phyloP scores from a whole-genome alignment of 495 filamentous ascomycete species.

The Trichoderma gamsii region DNA sequence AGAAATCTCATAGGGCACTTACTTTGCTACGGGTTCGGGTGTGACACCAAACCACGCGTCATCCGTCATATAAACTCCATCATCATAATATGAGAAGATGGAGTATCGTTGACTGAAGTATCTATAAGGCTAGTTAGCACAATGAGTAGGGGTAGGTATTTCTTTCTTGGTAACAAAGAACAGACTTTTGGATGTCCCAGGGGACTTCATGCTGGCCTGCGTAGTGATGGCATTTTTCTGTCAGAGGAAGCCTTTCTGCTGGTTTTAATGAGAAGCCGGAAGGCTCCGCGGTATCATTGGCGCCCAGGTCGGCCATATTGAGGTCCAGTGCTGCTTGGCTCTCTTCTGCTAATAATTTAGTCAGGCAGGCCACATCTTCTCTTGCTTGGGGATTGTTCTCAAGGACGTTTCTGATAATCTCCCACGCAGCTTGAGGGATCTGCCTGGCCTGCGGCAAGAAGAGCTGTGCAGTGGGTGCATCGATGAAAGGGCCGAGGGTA shows the following conservation, averaged over 20 bases:
- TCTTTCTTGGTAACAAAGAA: conserved; percentile 17
- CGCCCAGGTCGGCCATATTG: neutral
- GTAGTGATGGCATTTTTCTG: conserved; percentile 60
- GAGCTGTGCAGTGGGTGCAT: neutral
- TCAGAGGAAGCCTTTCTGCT: conserved; percentile 37
- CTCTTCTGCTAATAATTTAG: neutral
- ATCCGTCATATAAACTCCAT: conserved; percentile 84
- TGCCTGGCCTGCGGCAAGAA: conserved; percentile 1
- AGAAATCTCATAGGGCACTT: conserved; percentile 23
- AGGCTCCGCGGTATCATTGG: neutral
- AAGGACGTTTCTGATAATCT: neutral
- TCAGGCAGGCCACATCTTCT: conserved; percentile 4
- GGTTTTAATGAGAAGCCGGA: conserved; percentile 24
- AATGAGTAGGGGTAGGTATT: neutral
- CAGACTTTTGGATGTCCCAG: conserved; percentile 71
- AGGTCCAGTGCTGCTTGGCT: neutral
- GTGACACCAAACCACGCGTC: conserved; percentile 96
- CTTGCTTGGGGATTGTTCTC: neutral
- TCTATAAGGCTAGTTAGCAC: conserved; percentile 36
- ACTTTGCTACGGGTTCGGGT: conserved; percentile 84
- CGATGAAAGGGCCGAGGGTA: neutral
- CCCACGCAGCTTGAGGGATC: neutral
- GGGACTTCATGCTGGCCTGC: conserved; percentile 54
- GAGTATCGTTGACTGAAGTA: conserved; percentile 85
- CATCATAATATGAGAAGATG: conserved; percentile 75